phyloP scores from a whole-genome alignment of 1,139 yeast species.

The Suhomyces yuchorum region DNA sequence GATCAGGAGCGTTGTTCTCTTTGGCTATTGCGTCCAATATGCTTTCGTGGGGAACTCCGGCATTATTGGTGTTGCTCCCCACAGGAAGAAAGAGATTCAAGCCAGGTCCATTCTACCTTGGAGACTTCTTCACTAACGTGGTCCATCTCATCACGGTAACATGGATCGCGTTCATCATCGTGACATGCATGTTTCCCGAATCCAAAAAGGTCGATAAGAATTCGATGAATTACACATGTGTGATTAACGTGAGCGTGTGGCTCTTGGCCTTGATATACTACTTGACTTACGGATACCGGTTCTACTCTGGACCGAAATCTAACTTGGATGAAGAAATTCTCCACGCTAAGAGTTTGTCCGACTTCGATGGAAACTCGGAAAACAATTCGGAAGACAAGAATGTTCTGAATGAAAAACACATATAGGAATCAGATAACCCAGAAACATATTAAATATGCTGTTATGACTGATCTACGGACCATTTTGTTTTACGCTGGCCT shows the following conservation, averaged over 20 bases:
- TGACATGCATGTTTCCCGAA: slow-evolving; percentile 45
- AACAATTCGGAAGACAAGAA: neutral
- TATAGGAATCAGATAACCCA: too few relatives aligned
- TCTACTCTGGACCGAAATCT: slow-evolving; percentile 39
- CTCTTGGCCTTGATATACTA: slow-evolving; percentile 29
- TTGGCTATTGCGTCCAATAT: slow-evolving; percentile 51
- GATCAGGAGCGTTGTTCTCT: slow-evolving; percentile 51
- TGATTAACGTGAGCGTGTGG: slow-evolving; percentile 41
- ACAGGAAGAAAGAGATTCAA: slow-evolving; percentile 36
- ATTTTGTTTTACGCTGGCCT: too few relatives aligned
- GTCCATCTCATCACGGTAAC: slow-evolving; percentile 27
- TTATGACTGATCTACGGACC: too few relatives aligned
- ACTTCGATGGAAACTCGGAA: neutral
- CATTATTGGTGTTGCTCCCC: slow-evolving; percentile 43
- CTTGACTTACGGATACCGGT: slow-evolving; percentile 23
- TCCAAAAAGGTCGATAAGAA: slow-evolving; percentile 26
- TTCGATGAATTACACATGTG: slow-evolving; percentile 42
- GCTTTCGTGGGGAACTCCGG: slow-evolving; percentile 46
- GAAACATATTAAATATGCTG: too few relatives aligned
- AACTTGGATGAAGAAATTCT: slow-evolving; percentile 26
- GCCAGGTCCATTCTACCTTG: slow-evolving; percentile 39
- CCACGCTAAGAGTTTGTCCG: neutral
- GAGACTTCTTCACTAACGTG: slow-evolving; percentile 25
- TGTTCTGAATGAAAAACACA: too few relatives aligned
- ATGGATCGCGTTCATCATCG: slow-evolving; percentile 36